Evolutionary conservation across 208 protist species (phyloP).

Genomic region (Leishmania tropica): DNA sequence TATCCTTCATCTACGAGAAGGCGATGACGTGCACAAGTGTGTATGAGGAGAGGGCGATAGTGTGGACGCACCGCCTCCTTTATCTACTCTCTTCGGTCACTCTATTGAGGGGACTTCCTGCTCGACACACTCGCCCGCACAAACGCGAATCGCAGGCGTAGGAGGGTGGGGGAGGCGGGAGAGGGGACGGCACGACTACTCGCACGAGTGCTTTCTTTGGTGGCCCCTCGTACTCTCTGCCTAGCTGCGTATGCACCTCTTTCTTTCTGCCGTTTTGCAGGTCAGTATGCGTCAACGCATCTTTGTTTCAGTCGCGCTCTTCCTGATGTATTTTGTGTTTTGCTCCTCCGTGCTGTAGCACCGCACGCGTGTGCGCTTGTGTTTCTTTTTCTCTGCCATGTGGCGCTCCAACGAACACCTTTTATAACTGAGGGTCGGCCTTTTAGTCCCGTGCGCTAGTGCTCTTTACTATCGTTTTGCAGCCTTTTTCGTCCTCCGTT

Average conservation of each 20-base stretch:
- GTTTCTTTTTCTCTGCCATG: neutral
- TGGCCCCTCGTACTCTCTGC: neutral
- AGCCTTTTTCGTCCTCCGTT: neutral
- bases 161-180: too few relatives aligned
- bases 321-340: neutral
- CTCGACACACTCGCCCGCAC: too few relatives aligned
- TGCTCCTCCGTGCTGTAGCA: neutral
- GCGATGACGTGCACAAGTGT: neutral
- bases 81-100: neutral
- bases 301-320: neutral
- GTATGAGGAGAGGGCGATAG: neutral
- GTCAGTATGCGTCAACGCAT: neutral
- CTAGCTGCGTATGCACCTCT: neutral
- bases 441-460: neutral
- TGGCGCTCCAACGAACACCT: neutral
- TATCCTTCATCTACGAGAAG: neutral
- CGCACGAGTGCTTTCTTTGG: neutral
- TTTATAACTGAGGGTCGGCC: neutral
- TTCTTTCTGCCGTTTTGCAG: neutral
- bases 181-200: neutral
- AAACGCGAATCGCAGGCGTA: neutral
- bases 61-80: neutral
- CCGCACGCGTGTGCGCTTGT: neutral
- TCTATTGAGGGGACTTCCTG: neutral
- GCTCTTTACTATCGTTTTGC: neutral